These are phyloP conservation scores for Nakazawaea anatomiae DNA, from an alignment of 805 yeast genomes.

Conservation along the genomic window DNA sequence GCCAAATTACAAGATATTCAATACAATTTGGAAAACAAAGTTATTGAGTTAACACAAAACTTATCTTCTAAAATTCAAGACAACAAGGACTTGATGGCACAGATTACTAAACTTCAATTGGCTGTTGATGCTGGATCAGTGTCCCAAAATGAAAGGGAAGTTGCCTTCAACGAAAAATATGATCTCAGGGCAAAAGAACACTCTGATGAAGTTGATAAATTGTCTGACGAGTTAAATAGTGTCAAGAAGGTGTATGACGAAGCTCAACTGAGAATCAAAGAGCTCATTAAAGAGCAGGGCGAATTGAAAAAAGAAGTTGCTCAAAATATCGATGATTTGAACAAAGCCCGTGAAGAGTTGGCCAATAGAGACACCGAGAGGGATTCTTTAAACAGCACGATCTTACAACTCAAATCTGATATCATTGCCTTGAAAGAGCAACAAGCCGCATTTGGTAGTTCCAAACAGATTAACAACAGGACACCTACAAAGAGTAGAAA, in stretches of 20 bases:
- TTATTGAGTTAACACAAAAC: conserved; percentile 88
- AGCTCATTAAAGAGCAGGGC: conserved; percentile 54
- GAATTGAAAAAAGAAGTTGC: conserved; percentile 60
- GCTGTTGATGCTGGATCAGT: conserved; percentile 48
- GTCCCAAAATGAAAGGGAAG: conserved; percentile 50
- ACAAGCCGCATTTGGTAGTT: conserved; percentile 1
- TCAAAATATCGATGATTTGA: conserved; percentile 55
- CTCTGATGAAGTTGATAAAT: conserved; percentile 35
- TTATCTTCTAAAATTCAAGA: conserved; percentile 76
- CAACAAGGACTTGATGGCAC: conserved; percentile 63
- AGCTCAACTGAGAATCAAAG: conserved; percentile 55
- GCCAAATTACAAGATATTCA: conserved; percentile 87
- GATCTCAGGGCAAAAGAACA: conserved; percentile 42
- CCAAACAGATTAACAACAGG: conserved; percentile 7
- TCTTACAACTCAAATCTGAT: conserved; percentile 44
- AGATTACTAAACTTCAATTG: conserved; percentile 48
- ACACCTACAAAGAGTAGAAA: conserved; percentile 10
- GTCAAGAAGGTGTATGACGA: conserved; percentile 52
- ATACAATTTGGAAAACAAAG: conserved; percentile 91
- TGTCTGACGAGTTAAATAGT: conserved; percentile 50
- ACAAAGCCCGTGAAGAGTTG: conserved; percentile 51
- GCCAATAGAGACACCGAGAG: conserved; percentile 58
- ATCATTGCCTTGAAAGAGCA: conserved; percentile 26
- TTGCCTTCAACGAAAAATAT: conserved; percentile 42
- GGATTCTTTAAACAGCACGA: conserved; percentile 58